Evolutionary conservation across 2,329 filamentous ascomycete species (phyloP), one percentile per base, ranked within the genome.

Genomic region (Mycosphaerella sp.): DNA sequence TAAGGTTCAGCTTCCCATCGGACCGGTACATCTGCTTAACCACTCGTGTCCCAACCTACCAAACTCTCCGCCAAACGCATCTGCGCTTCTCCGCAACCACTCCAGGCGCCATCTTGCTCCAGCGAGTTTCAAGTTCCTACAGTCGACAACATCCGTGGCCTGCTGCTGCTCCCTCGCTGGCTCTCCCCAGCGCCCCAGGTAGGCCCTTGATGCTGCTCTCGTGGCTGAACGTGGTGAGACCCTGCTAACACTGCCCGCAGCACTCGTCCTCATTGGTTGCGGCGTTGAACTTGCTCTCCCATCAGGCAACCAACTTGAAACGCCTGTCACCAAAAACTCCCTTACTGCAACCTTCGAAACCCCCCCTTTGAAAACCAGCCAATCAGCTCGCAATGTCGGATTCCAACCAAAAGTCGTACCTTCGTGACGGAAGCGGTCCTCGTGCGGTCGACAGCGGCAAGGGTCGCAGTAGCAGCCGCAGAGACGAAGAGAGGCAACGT

Each of bases 401-500:
- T 45, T 56, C 59, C 47, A 54, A 56, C 41, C 57, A 59, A 36
- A 60, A 59, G 48, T 60, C 64, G 43, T 67, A 65, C 56, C 60
- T 65, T 14, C 59, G 64, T 31, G 64, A 66, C 56, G 57, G 51
- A 48, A 52, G 54, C 45, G 65, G 65, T 21, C 66, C 66, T 48
- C 63, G 64, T 42, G 62, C 61, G 17, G 63, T 68, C 36, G 64
- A 67, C 45, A 57, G 60, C 43, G 45, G 53, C 29, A 63, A 64
- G 54, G 48, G 44, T 23, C 55, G 60, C 4, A 51, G 55, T 40
- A 58, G 61, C 49, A 59, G 59, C 39, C 54, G 54, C 46, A 59
- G 61, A 23, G 57, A 57, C 45, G 62, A 62, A 48, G 61, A 65
- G 48, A 55, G 58, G 32, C 54, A 53, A 23, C 58, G 59, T 53